Conservation (phyloP, 371 early-diverging fungal genomes). For the Haplosporangium sp. region DNA sequence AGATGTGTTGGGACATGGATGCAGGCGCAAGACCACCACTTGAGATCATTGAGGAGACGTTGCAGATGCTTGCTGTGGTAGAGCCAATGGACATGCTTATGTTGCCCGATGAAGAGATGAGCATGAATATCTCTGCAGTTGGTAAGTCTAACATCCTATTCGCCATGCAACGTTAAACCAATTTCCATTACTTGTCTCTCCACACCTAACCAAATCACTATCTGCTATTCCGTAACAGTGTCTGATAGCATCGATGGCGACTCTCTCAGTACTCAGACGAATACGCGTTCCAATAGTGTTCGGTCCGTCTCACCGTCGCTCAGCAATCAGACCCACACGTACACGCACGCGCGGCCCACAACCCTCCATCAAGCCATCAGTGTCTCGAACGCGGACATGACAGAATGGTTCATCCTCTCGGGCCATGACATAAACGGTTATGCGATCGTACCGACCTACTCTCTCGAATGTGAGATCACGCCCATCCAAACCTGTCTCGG, state of each 20-base stretch:
- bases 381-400: constrained; percentile 50
- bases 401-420: constrained; percentile 51
- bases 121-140: constrained; percentile 35
- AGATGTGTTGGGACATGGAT: constrained; percentile 52
- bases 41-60: constrained; percentile 46
- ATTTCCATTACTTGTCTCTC: too few species aligned
- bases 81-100: constrained; percentile 54
- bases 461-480: constrained; percentile 48
- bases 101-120: constrained; percentile 48
- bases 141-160: constrained; percentile 23
- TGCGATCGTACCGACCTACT: constrained; percentile 40
- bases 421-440: constrained; percentile 51
- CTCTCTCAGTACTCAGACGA: constrained; percentile 27
- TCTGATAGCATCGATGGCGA: constrained; percentile 51
- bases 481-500: constrained; percentile 48
- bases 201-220: too few species aligned
- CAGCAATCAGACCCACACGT: constrained; percentile 2
- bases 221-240: constrained; percentile 11
- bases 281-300: constrained; percentile 43
- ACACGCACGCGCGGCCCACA: constrained; percentile 13
- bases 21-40: constrained; percentile 39
- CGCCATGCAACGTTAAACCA: too few species aligned
- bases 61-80: constrained; percentile 51
- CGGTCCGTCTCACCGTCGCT: constrained; percentile 37
- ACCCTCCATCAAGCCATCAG: constrained; percentile 45